These are phyloP conservation scores for Fusarium sp. DNA, from an alignment of 2,329 filamentous ascomycete species.

Conservation along the genomic window DNA sequence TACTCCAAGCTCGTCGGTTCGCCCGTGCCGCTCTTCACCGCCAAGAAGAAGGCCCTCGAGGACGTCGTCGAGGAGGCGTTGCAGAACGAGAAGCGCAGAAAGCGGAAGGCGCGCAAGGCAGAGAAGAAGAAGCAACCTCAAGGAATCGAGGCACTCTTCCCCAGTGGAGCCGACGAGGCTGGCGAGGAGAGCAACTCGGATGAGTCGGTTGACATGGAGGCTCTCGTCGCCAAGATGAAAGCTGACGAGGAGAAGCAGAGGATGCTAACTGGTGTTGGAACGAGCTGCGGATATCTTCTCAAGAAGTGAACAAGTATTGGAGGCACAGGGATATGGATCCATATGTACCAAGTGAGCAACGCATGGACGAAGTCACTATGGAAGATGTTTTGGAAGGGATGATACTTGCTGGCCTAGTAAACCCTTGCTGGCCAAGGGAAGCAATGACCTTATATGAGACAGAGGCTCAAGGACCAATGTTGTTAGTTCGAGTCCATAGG, in stretches of 20 bases:
- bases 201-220: slow-evolving; percentile 17
- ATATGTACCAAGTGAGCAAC: slow-evolving; percentile 12
- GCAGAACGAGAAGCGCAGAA: slow-evolving; percentile 9
- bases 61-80: slow-evolving; percentile 37
- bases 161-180: slow-evolving; percentile 31
- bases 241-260: slow-evolving; percentile 20
- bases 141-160: slow-evolving; percentile 35
- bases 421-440: neutral
- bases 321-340: slow-evolving; percentile 6
- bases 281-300: slow-evolving; percentile 31
- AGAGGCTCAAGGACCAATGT: slow-evolving; percentile 10
- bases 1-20: slow-evolving; percentile 34
- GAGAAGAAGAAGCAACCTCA: slow-evolving; percentile 9
- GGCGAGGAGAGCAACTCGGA: slow-evolving; percentile 32
- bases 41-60: slow-evolving; percentile 39
- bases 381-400: neutral
- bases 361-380: slow-evolving; percentile 18
- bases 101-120: neutral
- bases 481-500: neutral
- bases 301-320: neutral
- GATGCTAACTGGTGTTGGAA: slow-evolving; percentile 16
- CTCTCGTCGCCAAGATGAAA: slow-evolving; percentile 27
- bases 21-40: slow-evolving; percentile 38
- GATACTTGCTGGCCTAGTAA: neutral
- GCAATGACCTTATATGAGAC: slow-evolving; percentile 20